Base-by-base conservation (phyloP, 306 rosid genomes). In the Echinosophora koreensis region DNA sequence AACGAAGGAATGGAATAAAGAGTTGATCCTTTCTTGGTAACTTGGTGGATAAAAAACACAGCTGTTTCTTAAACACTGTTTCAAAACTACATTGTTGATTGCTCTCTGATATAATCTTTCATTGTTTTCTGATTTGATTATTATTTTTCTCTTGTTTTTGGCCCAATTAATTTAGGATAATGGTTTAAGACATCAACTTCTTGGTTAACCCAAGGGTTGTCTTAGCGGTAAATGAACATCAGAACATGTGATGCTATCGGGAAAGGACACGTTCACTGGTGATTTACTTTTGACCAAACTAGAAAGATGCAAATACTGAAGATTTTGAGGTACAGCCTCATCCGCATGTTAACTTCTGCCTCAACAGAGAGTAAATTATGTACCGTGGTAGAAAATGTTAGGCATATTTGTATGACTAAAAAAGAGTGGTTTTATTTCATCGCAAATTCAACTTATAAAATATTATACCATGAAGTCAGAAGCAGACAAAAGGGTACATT, bases 351-450 rank as follows among this genome's bases (percentile, higher is more conserved):
- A 46, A 52, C 50, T 34, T 34, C 16, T 37, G 52, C 32, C 15
- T 58, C 58, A 28, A 15, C 18, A 9, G n/a, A 30, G 32, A 0
- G 34, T n/a, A 3, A 61, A 50, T 10, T 44, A 32, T n/a, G 69
- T 12, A 30, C 60, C 5, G 6, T 32, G 34, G 16, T 62, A 16
- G 63, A 12, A 37, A 16, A 10, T 15, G 38, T 67, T n/a, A 22
- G 72, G 3, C 41, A 37, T 15, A 35, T 62, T 37, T 59, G 9
- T 5, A 0, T 61, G 46, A 14, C 5, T 42, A 13, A 42, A 37
- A 50, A 56, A 74, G 74, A 68, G 66, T 52, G 46, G 69, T 46
- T 75, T 84, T 79, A 79, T 83, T 90, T 73, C 44, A 57, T 77
- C 51, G 52, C 11, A 44, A 15, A 44, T 55, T 69, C 61, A 62